Evolutionary conservation across 352 stramenopile genomes (phyloP).

Genomic region (Phytopythium montanum): DNA sequence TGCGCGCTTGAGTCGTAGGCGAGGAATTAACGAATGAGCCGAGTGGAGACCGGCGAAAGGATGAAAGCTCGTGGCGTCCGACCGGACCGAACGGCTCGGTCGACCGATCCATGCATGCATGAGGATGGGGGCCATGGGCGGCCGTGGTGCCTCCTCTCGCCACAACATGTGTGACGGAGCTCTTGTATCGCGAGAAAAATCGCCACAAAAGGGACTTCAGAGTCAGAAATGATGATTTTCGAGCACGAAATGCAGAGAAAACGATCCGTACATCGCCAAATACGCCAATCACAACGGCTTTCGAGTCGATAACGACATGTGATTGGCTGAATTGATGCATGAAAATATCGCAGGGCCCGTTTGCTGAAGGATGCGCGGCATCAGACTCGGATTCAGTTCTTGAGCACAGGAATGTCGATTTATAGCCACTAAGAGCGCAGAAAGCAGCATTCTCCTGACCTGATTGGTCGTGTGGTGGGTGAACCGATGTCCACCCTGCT

Average conservation of each 20-base stretch:
- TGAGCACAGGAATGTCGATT: background rate
- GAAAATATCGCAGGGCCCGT: background rate
- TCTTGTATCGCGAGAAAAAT: background rate
- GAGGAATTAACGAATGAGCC: constrained; percentile 35
- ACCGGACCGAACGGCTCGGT: background rate
- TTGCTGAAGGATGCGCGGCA: background rate
- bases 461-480: constrained; percentile 4
- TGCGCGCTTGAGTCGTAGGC: constrained; percentile 6
- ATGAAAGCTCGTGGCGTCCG: background rate
- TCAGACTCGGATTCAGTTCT: background rate
- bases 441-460: background rate
- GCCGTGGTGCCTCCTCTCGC: background rate
- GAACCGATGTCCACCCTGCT: constrained; percentile 7
- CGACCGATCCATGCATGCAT: background rate
- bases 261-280: background rate
- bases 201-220: background rate
- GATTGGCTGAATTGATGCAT: background rate
- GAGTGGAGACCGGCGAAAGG: constrained; percentile 6
- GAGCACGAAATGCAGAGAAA: background rate
- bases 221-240: background rate
- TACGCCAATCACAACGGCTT: background rate
- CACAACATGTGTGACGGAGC: constrained; percentile 5
- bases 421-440: background rate
- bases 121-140: background rate
- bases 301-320: background rate